Base-by-base conservation (phyloP, 371 early-diverging fungal genomes). In the Choanephora cucurbitarum region DNA sequence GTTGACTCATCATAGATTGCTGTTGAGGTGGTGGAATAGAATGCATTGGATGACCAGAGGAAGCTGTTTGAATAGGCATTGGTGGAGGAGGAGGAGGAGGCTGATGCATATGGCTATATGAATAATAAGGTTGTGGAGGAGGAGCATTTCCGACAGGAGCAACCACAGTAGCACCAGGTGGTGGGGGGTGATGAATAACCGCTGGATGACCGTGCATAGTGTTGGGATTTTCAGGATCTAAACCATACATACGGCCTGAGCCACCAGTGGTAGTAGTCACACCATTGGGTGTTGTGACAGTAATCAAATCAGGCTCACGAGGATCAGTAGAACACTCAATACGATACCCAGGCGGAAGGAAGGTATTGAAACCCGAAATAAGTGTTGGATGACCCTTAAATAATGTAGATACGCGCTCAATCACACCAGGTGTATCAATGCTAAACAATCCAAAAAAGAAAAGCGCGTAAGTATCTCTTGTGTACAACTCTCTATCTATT, bases 381-480 rank as follows among this genome's bases (percentile, higher is more conserved):
- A 99, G 83, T 32, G 81, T 67, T 17, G 95, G 91, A 59, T 96
- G 93, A 33, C 93, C 95, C 46, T 89, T 84, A 69, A 99, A 99
- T 37, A 99, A 80, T 6, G 77, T 80, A 24, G 95, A 94, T 7
- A 99, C 97, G 37, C 96, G 90, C 37, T 93, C 90, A 69, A 99
- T 97, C 3, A 99, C 99, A 13, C 94, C 97, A 2, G 95, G 95
- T 0, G 99, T 97, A 66, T 97, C 95, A 58, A 98, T 95, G n/a
- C 87, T 87, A 58, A 5, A 32, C 45, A n/a, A 28, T n/a, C n/a
- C n/a, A 4, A 28, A 39, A 24, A 40, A 43, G 31, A 22, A 7
- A 55, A 51, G 28, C 28, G 28, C 28, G 28, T 28, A 28, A 28
- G 28, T 28, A 7, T 28, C 28, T 5, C 5, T 28, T 7, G 28